phyloP scores from a whole-genome alignment of 2,329 filamentous ascomycete species.

The Bimuria novae-zelandiae region DNA sequence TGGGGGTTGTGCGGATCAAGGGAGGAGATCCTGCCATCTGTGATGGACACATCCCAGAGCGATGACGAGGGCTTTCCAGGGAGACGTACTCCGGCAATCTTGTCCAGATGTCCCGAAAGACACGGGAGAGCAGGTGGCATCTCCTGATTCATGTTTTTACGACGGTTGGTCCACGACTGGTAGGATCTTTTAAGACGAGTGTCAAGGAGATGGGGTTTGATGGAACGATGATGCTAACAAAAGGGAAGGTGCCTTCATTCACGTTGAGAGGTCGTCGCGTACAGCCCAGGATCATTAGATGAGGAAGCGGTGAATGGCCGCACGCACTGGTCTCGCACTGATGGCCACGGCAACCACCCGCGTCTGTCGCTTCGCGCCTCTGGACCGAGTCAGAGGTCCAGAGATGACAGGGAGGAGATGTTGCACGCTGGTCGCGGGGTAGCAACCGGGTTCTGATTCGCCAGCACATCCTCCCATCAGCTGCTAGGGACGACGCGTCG shows the following conservation, averaged over 20 bases:
- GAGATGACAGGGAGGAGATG: conserved; percentile 17
- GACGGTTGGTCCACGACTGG: too few species aligned
- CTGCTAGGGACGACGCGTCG: conserved; percentile 36
- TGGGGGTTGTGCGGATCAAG: conserved; percentile 36
- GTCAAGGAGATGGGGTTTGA: conserved; percentile 5
- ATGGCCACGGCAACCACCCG: conserved; percentile 3
- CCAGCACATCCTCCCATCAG: conserved; percentile 25
- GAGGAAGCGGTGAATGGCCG: conserved; percentile 6
- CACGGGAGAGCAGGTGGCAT: not conserved
- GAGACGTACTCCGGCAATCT: conserved; percentile 42
- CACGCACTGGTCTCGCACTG: not conserved
- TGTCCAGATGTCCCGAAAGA: conserved; percentile 24
- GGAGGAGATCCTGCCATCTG: conserved; percentile 39
- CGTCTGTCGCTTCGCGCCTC: not conserved
- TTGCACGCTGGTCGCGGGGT: conserved; percentile 20
- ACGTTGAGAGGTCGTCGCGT: conserved; percentile 2
- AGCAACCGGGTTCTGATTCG: conserved; percentile 30
- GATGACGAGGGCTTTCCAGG: conserved; percentile 34
- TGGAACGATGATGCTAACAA: not conserved
- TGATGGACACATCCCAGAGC: conserved; percentile 46
- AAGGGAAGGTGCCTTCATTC: not conserved
- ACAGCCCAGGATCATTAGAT: conserved; percentile 13
- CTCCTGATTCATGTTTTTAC: conserved; percentile 40
- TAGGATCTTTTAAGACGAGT: too few species aligned
- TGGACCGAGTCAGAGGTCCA: not conserved